Evolutionary conservation across 495 filamentous ascomycete species (phyloP), one percentile per base, ranked within the genome.

Genomic region (Talaromyces stipitatus): DNA sequence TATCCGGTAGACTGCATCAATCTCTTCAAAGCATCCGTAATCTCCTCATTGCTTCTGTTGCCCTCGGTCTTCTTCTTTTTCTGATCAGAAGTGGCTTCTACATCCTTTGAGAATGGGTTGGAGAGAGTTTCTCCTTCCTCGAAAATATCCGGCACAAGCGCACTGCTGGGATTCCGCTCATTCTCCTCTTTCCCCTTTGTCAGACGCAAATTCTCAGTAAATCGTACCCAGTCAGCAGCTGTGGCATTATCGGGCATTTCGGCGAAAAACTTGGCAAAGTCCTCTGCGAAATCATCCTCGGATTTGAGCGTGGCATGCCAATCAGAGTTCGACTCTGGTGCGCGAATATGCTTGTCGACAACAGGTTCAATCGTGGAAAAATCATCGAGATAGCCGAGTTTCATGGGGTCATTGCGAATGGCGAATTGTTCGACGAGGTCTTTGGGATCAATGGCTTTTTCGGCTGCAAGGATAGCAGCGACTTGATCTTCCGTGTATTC

Each of bases 401-500:
- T 70, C 75, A 87, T 87, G 9, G 85, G 79, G 68, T 97, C 94
- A 41, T 67, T 70, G 47, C 87, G 84, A 48, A 87, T 65, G 3
- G 78, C 76, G 51, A 85, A 85, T 69, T 91, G 87, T 33, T 83
- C 79, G 7, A 82, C 80, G 65, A 97, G 69, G 70, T 98, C 90
- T 58, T 80, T 72, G 14, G 86, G 81, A 70, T 89, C 81, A 70
- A 98, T 87, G 57, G 89, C 83, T 9, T 79, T 77, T 71, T 98
- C 94, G 58, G 87, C 94, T 53, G 88, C 90, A 71, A 91, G 78
- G 70, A 98, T 84, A 46, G 91, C 89, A n/a, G 76, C 77, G 58
- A 96, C 75, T 72, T 98, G 94, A 59, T 85, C 80, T 12, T 85
- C 79, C 5, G 88, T 87, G 77, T 96, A 97, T 57, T 78, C 74